Conservation (phyloP, 768 basidiomycete genomes). For the Kockovaella imperatae region DNA sequence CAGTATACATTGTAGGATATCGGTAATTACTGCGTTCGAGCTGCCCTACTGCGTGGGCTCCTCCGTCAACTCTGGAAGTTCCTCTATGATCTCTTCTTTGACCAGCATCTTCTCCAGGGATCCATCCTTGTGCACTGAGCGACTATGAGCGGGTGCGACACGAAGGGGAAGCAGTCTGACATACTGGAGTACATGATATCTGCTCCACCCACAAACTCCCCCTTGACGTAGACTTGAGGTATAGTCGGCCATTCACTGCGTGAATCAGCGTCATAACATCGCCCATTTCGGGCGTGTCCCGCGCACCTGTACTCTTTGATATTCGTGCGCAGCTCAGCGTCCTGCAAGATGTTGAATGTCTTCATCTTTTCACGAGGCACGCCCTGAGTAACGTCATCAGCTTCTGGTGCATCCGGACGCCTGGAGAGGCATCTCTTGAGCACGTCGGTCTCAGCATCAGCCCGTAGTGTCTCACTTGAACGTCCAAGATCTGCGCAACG, state of each 20-base stretch:
- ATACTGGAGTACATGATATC: constrained; percentile 85
- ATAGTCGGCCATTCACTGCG: constrained; percentile 94
- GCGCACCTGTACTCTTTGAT: constrained; percentile 98
- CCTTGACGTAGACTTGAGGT: constrained; percentile 87
- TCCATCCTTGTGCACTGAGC: constrained; percentile 86
- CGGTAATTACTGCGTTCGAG: too few species aligned
- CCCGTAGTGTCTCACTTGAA: constrained; percentile 44
- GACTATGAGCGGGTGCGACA: constrained; percentile 1
- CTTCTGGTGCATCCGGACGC: too few species aligned
- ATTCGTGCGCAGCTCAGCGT: constrained; percentile 67
- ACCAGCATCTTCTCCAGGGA: constrained; percentile 77
- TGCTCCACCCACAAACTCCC: constrained; percentile 94
- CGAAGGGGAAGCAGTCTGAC: too few species aligned
- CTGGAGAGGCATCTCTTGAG: too few species aligned
- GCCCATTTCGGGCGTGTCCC: background rate
- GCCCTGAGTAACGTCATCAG: constrained; percentile 57
- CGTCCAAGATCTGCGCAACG: constrained; percentile 77
- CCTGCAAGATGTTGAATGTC: constrained; percentile 84
- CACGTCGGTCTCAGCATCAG: background rate
- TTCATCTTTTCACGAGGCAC: constrained; percentile 72
- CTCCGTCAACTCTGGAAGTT: constrained; percentile 43
- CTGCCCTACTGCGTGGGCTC: constrained; percentile 13
- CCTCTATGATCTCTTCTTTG: constrained; percentile 61
- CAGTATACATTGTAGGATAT: too few species aligned
- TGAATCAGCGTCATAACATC: background rate